A percentile compares a stretch with the other conserved stretches of the same genome.
Conservation (phyloP, 2,329 filamentous ascomycete genomes). For the Fusarium sarcochroum region DNA sequence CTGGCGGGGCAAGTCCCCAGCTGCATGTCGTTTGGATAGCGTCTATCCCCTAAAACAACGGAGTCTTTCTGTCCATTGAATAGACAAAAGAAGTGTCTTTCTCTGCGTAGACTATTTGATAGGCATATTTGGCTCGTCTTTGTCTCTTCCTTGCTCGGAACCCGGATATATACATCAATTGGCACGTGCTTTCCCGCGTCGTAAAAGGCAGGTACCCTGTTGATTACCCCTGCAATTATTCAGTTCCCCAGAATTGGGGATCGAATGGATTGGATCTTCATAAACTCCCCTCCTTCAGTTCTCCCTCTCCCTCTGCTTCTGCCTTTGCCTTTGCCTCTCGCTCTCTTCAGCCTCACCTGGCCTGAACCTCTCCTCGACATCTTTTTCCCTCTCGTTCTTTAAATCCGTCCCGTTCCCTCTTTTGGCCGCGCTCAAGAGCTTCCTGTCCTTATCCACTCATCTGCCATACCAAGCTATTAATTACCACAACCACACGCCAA, state of each 20-base stretch:
- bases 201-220: conserved; percentile 39
- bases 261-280: conserved; percentile 13
- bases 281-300: conserved; percentile 33
- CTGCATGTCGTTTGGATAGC: conserved; percentile 33
- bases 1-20: conserved; percentile 33
- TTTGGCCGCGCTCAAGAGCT: conserved; percentile 7
- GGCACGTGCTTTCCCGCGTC: conserved; percentile 39
- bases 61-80: background rate
- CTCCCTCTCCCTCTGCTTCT: conserved; percentile 18
- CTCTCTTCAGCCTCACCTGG: conserved; percentile 10
- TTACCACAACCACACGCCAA: conserved; percentile 31
- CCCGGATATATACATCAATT: conserved; percentile 27
- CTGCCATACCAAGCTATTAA: conserved; percentile 7
- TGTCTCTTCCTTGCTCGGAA: conserved; percentile 23
- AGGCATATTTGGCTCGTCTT: background rate
- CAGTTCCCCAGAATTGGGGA: conserved; percentile 38
- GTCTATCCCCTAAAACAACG: conserved; percentile 35
- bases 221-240: conserved; percentile 38
- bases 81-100: background rate
- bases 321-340: conserved; percentile 9
- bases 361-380: conserved; percentile 12
- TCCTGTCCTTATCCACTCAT: conserved; percentile 14
- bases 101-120: no score
- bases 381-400: conserved; percentile 9
- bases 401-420: conserved; percentile 5